A percentile compares a stretch with the other conserved stretches of the same genome.
Evolutionary conservation across 2,329 filamentous ascomycete genomes (phyloP).

Genomic region (Colletotrichum chlorophyti): DNA sequence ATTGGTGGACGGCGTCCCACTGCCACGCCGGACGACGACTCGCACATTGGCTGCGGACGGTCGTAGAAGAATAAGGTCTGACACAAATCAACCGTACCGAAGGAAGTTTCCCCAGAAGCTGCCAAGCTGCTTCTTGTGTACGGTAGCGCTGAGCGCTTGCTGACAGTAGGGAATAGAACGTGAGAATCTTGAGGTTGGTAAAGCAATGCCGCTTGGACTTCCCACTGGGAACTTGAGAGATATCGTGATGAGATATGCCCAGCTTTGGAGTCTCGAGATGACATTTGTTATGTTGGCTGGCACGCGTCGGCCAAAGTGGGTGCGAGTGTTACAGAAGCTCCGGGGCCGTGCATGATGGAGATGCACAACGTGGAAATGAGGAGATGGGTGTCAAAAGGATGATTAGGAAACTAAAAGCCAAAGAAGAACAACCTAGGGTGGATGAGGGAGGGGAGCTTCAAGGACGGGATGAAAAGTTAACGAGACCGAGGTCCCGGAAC

Average conservation of each 20-base stretch:
- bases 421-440: too few species aligned
- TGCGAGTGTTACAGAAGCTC: background rate
- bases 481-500: too few species aligned
- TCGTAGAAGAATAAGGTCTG: too few species aligned
- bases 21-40: background rate
- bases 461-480: too few species aligned
- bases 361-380: too few species aligned
- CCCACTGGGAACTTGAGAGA: background rate
- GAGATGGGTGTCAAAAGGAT: too few species aligned
- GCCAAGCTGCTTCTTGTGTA: background rate
- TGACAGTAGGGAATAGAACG: too few species aligned
- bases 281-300: too few species aligned
- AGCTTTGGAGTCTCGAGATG: background rate
- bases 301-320: background rate
- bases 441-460: too few species aligned
- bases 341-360: background rate
- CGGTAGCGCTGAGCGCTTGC: too few species aligned
- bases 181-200: background rate
- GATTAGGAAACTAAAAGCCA: too few species aligned
- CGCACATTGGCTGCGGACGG: background rate
- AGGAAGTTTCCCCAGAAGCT: slow-evolving; percentile 2
- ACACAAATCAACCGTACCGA: too few species aligned
- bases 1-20: background rate
- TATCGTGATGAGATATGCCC: slow-evolving; percentile 1
- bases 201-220: slow-evolving; percentile 1